Evolutionary conservation across 768 basidiomycete genomes (phyloP).

Genomic region (Gelatoporia subvermispora): DNA sequence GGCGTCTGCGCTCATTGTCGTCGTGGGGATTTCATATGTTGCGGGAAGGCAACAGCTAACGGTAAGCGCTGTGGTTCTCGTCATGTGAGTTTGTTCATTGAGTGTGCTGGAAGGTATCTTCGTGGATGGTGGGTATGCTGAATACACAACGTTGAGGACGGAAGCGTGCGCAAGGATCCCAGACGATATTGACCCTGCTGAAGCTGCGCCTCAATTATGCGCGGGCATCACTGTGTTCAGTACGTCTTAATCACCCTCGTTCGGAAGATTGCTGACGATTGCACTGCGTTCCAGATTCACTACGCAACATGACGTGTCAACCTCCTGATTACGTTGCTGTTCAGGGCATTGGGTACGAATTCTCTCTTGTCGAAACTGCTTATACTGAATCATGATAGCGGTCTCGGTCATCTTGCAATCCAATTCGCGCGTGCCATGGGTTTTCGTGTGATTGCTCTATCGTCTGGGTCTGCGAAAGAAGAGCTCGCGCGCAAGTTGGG

Average conservation of each 20-base stretch:
- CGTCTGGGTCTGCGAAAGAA: slow-evolving; percentile 24
- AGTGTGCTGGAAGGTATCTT: slow-evolving; percentile 12
- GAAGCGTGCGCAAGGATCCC: slow-evolving; percentile 22
- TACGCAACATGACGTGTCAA: slow-evolving; percentile 24
- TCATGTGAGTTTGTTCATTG: neutral
- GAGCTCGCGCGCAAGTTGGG: slow-evolving; percentile 31
- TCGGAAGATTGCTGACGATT: neutral
- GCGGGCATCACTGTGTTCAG: slow-evolving; percentile 38
- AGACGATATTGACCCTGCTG: slow-evolving; percentile 19
- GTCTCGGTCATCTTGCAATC: slow-evolving; percentile 31
- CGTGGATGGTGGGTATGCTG: slow-evolving; percentile 24
- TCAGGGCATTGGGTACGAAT: slow-evolving; percentile 29
- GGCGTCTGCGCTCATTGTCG: slow-evolving; percentile 20
- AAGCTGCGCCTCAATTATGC: slow-evolving; percentile 28
- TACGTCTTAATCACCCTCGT: neutral
- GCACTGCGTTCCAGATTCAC: slow-evolving; percentile 9
- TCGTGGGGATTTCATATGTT: slow-evolving; percentile 20
- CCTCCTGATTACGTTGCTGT: slow-evolving; percentile 32
- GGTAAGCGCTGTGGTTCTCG: slow-evolving; percentile 3
- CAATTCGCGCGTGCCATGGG: slow-evolving; percentile 33
- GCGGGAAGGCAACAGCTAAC: slow-evolving; percentile 18
- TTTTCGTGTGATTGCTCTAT: slow-evolving; percentile 31
- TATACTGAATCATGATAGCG: slow-evolving; percentile 4
- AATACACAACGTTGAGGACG: slow-evolving; percentile 21
- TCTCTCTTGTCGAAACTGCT: neutral